phyloP scores from a whole-genome alignment of 2,329 filamentous ascomycete species.

The Monosporascus ibericus region DNA sequence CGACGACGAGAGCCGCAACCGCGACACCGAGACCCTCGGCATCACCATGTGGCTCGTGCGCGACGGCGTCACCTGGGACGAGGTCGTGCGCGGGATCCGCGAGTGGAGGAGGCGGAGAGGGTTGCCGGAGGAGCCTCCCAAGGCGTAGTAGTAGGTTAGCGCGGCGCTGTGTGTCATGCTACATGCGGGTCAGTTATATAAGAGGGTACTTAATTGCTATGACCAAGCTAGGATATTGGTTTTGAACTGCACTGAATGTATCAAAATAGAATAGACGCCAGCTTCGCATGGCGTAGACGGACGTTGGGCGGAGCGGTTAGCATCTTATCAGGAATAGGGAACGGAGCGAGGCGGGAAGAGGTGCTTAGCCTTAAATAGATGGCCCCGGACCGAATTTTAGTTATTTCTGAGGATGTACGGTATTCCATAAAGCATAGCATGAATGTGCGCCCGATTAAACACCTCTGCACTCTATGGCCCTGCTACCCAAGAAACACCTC shows the following conservation, averaged over 20 bases:
- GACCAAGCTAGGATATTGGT: no score
- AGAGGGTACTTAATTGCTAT: no score
- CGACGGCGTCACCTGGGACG: conserved; percentile 70
- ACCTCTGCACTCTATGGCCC: not conserved
- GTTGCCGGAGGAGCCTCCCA: conserved; percentile 16
- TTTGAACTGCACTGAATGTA: not conserved
- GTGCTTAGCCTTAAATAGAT: not conserved
- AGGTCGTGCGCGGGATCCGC: conserved; percentile 72
- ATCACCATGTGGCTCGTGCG: conserved; percentile 79
- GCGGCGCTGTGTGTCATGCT: no score
- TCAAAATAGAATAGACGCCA: not conserved
- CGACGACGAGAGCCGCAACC: conserved; percentile 83
- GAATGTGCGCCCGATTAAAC: not conserved
- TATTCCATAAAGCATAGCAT: not conserved
- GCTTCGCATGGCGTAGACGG: not conserved
- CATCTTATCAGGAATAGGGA: not conserved
- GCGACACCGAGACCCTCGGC: conserved; percentile 71
- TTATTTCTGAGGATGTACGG: no score
- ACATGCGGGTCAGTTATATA: no score
- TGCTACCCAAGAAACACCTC: not conserved
- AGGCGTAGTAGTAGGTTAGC: not conserved
- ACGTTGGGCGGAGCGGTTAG: not conserved
- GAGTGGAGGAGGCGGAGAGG: conserved; percentile 72
- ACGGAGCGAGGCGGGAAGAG: not conserved
- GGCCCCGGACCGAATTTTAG: no score